Percentiles rank a stretch among this genome's conserved stretches.
phyloP scores from a whole-genome alignment of 108 stramenopile species.

The Nitzschia sp. region DNA sequence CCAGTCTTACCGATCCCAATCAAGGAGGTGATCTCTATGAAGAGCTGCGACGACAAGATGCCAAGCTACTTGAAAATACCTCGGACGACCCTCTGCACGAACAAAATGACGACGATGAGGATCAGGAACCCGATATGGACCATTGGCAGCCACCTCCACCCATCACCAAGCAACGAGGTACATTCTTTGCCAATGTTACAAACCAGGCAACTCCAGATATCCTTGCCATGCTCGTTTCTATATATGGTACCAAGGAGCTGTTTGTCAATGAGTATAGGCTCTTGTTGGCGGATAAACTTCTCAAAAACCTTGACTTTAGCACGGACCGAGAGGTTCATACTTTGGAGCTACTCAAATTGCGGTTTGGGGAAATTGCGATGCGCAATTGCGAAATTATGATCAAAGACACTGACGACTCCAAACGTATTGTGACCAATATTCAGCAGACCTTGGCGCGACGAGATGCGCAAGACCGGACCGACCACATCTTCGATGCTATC shows the following conservation, averaged over 20 bases:
- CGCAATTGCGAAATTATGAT: slow-evolving; percentile 97
- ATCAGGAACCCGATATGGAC: slow-evolving; percentile 65
- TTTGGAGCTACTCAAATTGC: slow-evolving; percentile 92
- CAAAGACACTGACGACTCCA: slow-evolving; percentile 95
- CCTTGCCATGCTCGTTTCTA: slow-evolving; percentile 93
- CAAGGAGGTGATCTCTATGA: slow-evolving; percentile 91
- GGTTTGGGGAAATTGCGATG: slow-evolving; percentile 93
- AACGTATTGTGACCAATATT: slow-evolving; percentile 85
- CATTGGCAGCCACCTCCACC: slow-evolving; percentile 81
- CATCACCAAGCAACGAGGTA: slow-evolving; percentile 55
- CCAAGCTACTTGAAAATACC: slow-evolving; percentile 71
- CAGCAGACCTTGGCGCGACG: slow-evolving; percentile 46
- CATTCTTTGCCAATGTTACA: slow-evolving; percentile 38
- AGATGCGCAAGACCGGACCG: slow-evolving; percentile 1
- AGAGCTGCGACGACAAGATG: slow-evolving; percentile 88
- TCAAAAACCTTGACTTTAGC: slow-evolving; percentile 80
- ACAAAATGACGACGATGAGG: slow-evolving; percentile 54
- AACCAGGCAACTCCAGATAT: slow-evolving; percentile 72
- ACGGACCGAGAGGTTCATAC: slow-evolving; percentile 93
- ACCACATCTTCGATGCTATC: slow-evolving; percentile 65
- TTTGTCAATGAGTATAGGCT: slow-evolving; percentile 96
- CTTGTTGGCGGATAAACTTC: slow-evolving; percentile 96
- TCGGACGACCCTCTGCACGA: slow-evolving; percentile 41
- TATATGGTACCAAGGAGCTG: slow-evolving; percentile 97
- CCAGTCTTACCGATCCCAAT: slow-evolving; percentile 91